Evolutionary conservation across 768 basidiomycete genomes (phyloP).

Genomic region (Porpolomopsis calyptriformis): DNA sequence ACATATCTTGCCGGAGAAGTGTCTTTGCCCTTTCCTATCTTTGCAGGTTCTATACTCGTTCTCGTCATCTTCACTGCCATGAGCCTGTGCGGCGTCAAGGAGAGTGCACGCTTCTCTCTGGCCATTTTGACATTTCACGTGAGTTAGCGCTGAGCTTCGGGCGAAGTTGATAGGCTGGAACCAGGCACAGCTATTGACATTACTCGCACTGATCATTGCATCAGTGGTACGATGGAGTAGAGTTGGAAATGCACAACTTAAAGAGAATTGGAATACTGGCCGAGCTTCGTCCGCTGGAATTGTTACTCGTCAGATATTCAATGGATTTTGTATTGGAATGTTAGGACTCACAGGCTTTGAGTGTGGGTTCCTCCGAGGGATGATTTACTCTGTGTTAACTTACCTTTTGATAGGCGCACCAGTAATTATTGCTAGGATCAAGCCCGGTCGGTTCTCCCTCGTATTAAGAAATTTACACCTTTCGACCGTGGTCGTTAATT

Average conservation of each 20-base stretch:
- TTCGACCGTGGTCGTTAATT: constrained; percentile 47
- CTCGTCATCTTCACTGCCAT: constrained; percentile 42
- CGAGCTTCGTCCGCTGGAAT: constrained; percentile 19
- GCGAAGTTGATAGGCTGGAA: not conserved
- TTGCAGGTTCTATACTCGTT: constrained; percentile 43
- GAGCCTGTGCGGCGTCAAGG: constrained; percentile 48
- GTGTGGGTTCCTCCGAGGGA: constrained; percentile 29
- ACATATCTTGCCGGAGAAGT: constrained; percentile 60
- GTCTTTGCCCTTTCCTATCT: constrained; percentile 42
- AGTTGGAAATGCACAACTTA: constrained; percentile 37
- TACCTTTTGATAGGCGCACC: constrained; percentile 37
- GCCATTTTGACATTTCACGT: constrained; percentile 52
- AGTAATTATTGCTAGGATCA: constrained; percentile 54
- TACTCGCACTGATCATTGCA: constrained; percentile 43
- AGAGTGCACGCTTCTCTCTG: constrained; percentile 52
- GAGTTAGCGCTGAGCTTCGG: constrained; percentile 10
- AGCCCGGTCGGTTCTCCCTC: constrained; percentile 40
- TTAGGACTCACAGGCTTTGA: constrained; percentile 65
- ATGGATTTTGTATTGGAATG: constrained; percentile 62
- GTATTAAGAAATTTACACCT: constrained; percentile 59
- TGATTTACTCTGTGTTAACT: not conserved
- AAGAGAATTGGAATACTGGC: constrained; percentile 43
- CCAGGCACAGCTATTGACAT: constrained; percentile 38
- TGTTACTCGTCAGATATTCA: constrained; percentile 41
- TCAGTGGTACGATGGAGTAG: constrained; percentile 41